Evolutionary conservation across 2,329 filamentous ascomycete genomes (phyloP), one percentile per base, ranked within the genome.

Genomic region (Diaporthe sp.): DNA sequence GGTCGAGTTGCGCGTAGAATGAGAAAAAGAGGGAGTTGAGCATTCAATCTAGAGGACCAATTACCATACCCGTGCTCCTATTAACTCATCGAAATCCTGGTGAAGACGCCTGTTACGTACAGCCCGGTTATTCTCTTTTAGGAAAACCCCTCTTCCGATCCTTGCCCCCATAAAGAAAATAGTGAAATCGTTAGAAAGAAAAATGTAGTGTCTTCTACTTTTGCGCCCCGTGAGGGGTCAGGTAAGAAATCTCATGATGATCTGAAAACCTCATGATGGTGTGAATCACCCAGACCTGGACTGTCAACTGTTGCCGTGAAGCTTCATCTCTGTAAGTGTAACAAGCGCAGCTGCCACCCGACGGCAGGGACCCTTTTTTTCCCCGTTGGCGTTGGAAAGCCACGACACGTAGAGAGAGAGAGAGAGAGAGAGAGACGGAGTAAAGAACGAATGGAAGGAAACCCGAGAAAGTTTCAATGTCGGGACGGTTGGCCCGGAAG

Each of bases 271-370:
- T 58, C 56, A 56, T 59, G 51, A 35, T 65, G 65, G 55, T 53
- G 55, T 59, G 71, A 70, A 56, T 25, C 39, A 70, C 71, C 65
- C 30, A 61, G 51, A 39, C n/a, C 37, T 22, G 35, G 63, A 61
- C 63, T 37, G 55, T 47, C 22, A 68, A 68, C 63, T 68, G 72
- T 27, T 71, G 74, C 74, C 68, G 74, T 75, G 74, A 74, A 74
- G 74, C 74, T 70, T 63, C 68, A 70, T 44, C 74, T 75, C 71
- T 75, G 65, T 69, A 75, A 71, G 69, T 71, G 55, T 61, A 73
- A 71, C 68, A 73, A 74, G 47, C 69, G 72, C 72, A 69, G 44
- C 61, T 75, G 63, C 61, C 69, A 75, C 72, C 61, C 42, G 39
- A 72, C 68, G 68, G 72, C 30, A 71, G 59, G 55, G 71, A 51